These are phyloP conservation scores for Dothideomycetidae sp. DNA, from an alignment of 2,329 filamentous ascomycete genomes.

Conservation along the genomic window DNA sequence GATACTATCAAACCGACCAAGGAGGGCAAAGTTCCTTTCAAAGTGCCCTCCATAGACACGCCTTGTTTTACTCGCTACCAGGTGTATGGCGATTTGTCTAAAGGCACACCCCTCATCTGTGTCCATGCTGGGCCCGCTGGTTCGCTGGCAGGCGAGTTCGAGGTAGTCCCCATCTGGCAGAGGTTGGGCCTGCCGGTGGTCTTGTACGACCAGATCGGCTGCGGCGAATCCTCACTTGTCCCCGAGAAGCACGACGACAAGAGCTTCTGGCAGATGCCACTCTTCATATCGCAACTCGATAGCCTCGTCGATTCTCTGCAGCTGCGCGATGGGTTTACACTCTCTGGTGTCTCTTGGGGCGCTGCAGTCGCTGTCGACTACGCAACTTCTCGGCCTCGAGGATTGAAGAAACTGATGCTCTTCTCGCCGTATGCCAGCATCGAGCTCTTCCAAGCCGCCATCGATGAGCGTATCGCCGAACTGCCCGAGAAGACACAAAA, in stretches of 20 bases:
- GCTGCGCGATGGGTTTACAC: conserved; percentile 28
- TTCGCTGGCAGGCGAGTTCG: background rate
- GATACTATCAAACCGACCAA: background rate
- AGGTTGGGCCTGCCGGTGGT: background rate
- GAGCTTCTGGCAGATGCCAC: conserved; percentile 33
- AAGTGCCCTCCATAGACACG: background rate
- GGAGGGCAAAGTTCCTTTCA: background rate
- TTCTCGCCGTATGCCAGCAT: background rate
- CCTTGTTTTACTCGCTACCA: background rate
- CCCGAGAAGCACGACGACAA: conserved; percentile 31
- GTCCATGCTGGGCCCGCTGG: background rate
- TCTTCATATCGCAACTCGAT: conserved; percentile 37
- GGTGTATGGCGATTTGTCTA: background rate
- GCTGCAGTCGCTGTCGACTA: conserved; percentile 35
- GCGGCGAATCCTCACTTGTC: conserved; percentile 35
- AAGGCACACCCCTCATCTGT: background rate
- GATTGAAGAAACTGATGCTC: conserved; percentile 27
- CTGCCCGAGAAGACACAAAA: background rate
- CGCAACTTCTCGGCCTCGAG: conserved; percentile 25
- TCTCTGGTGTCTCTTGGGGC: conserved; percentile 40
- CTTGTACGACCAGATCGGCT: conserved; percentile 32
- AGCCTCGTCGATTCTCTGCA: conserved; percentile 32
- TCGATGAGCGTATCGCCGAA: background rate
- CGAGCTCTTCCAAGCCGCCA: background rate
- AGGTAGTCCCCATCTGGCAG: background rate